phyloP scores from a whole-genome alignment of 1,284 basidiomycete species.

The Schizophyllum amplum region DNA sequence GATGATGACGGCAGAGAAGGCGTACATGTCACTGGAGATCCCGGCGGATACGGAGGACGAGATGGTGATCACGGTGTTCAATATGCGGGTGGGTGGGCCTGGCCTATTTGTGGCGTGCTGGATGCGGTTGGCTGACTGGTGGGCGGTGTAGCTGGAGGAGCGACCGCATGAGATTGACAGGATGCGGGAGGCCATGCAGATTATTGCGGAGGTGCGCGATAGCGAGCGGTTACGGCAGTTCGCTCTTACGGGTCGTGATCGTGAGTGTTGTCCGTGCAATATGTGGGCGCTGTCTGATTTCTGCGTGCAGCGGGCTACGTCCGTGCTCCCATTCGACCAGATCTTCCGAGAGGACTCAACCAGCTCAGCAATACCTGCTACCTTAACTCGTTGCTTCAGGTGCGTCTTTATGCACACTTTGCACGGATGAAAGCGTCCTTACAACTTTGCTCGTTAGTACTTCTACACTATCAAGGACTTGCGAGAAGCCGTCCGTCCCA shows the following conservation, averaged over 20 bases:
- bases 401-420: conserved; percentile 19
- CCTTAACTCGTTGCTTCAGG: conserved; percentile 80
- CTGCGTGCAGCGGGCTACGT: conserved; percentile 60
- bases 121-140: conserved; percentile 3
- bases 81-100: conserved; percentile 55
- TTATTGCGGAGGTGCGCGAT: conserved; percentile 65
- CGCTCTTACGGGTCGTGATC: conserved; percentile 58
- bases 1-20: conserved; percentile 62
- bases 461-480: conserved; percentile 93
- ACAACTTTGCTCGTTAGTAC: conserved; percentile 47
- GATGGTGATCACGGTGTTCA: conserved; percentile 67
- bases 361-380: conserved; percentile 94
- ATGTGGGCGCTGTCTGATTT: too few relatives aligned
- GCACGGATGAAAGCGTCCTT: conserved; percentile 2
- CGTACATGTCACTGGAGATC: conserved; percentile 68
- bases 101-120: not conserved
- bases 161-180: conserved; percentile 50
- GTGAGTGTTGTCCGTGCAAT: conserved; percentile 52
- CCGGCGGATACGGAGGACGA: conserved; percentile 65
- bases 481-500: conserved; percentile 65
- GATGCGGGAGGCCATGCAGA: conserved; percentile 58
- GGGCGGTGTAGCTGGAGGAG: conserved; percentile 75
- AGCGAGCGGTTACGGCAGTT: conserved; percentile 67
- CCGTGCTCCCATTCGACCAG: conserved; percentile 39
- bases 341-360: conserved; percentile 80